Base-by-base conservation (phyloP, 2,329 filamentous ascomycete species). In the Fusarium falciforme region DNA sequence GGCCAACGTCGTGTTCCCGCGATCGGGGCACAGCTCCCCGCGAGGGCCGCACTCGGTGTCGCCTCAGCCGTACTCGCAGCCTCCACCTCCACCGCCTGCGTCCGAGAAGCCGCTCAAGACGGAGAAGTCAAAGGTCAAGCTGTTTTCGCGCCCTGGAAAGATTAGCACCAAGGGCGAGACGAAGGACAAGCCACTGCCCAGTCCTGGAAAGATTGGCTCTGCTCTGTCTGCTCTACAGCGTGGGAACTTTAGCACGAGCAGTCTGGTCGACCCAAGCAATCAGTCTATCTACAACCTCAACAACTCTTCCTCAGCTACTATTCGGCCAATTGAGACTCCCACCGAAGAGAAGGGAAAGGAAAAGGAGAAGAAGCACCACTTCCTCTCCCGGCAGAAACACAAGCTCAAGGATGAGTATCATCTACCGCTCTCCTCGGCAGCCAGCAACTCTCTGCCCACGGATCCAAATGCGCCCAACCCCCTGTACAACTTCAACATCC, bases 351-450 rank as follows among this genome's bases (percentile, higher is more conserved):
- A 79, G 58, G 82, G 86, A 36, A 83, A 82, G 77, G 91, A 93
- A 67, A 93, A 93, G 82, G 91, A 93, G 77, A 93, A 93, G 83
- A 93, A 93, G 74, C 93, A 95, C 76, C 91, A 95, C 78, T 95
- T 96, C 75, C 80, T 96, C 62, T 94, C 93, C 9, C 87, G 93
- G 42, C 93, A 94, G 79, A 95, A 95, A 79, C 89, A 95, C 78
- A 95, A 95, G 80, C 85, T 94, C 67, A 93, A 92, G 82, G 92
- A 94, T 72, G 93, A 95, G 69, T 91, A 90, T 71, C 89, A 92
- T 76, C 85, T 95, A 4, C 92, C 93, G 3, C 83, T 95, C 4
- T 94, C 93, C 1, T 95, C 93, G 5, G 92, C 92, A 3, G 90
- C 91, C 68, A 94, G 92, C 81, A 95, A 94, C 78, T 95, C 93